Evolutionary conservation across 1,284 basidiomycete species (phyloP), one percentile per base, ranked within the genome.

Genomic region (Ustilago crameri): DNA sequence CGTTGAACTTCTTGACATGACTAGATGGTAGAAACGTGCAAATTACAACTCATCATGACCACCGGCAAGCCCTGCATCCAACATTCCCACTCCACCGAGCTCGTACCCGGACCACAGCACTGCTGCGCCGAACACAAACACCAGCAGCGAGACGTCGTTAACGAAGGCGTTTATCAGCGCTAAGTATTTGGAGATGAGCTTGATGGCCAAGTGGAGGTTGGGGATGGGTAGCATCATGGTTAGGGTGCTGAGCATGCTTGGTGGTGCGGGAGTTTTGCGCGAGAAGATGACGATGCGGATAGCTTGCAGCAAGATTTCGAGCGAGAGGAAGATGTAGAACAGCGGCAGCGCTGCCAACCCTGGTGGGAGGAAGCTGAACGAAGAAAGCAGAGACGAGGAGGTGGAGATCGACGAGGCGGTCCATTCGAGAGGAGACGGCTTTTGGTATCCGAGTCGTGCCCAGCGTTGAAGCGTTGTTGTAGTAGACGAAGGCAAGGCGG

Each of bases 311-410:
- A 55, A 44, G 10, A 81, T 24, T 40, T 82, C 80, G 47, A 83
- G 62, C 10, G 75, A 59, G 30, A 81, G 55, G 44, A 83, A 81
- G 59, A 82, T 72, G 72, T 73, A 82, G 49, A 82, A 83, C 23
- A 82, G 56, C 15, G 81, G 81, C 20, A 73, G 27, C 3, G 54
- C 18, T 2, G 62, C 30, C 1, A 54, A 22, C 41, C 22, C n/a
- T 17, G 20, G 9, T 23, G 44, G 51, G 8, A 51, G 14, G 15
- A 58, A 42, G 8, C 8, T n/a, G 17, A 42, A 42, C 8, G 47
- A 43, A 10, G 46, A 42, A 10, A 50, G 22, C 27, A 46, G 35
- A 12, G 42, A 38, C 15, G 43, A 40, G 42, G 43, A 20, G 8
- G 58, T 34, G 14, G 32, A 30, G 1, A 46, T 34, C 5, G 51